Evolutionary conservation across 192 early-diverging fungal species (phyloP).

Genomic region (Coemansia guatemalensis): DNA sequence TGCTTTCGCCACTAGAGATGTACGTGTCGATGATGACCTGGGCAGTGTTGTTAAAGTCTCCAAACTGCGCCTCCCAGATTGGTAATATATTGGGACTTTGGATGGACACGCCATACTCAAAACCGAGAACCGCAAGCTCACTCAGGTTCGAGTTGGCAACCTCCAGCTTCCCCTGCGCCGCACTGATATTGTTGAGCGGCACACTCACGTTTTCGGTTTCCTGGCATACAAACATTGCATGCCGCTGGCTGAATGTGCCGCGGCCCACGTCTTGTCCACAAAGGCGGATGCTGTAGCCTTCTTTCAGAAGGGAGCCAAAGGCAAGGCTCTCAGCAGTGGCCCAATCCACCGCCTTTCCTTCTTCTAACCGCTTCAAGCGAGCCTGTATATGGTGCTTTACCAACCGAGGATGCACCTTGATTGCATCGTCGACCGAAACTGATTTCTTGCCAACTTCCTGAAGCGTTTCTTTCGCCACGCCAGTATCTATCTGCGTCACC

Average conservation of each 20-base stretch:
- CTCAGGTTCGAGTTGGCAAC: conserved; percentile 91
- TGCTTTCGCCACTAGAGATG: conserved; percentile 82
- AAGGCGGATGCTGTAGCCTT: conserved; percentile 88
- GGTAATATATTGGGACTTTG: conserved; percentile 83
- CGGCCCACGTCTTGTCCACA: conserved; percentile 98
- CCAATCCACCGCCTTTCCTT: conserved; percentile 84
- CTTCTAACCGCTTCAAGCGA: conserved; percentile 67
- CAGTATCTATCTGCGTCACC: conserved; percentile 52
- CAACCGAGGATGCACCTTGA: conserved; percentile 81
- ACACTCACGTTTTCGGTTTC: conserved; percentile 82
- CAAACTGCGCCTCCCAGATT: conserved; percentile 99
- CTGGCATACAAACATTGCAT: conserved; percentile 95
- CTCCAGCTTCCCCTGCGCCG: conserved; percentile 65
- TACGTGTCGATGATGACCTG: conserved; percentile 96
- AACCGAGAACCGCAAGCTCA: conserved; percentile 94
- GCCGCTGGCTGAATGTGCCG: conserved; percentile 96
- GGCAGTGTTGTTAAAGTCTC: conserved; percentile 96
- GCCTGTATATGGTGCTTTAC: conserved; percentile 89
- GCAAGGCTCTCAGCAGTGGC: conserved; percentile 92
- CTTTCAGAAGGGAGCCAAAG: conserved; percentile 80
- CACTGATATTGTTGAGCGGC: conserved; percentile 74
- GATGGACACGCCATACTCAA: conserved; percentile 93
- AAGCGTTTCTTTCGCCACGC: conserved; percentile 64
- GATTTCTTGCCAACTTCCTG: conserved; percentile 74
- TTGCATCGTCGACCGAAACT: conserved; percentile 64